A percentile compares a stretch with the other conserved stretches of the same genome.
These are phyloP conservation scores for Pulveroboletus sp. DNA, from an alignment of 768 basidiomycete genomes.

Conservation along the genomic window DNA sequence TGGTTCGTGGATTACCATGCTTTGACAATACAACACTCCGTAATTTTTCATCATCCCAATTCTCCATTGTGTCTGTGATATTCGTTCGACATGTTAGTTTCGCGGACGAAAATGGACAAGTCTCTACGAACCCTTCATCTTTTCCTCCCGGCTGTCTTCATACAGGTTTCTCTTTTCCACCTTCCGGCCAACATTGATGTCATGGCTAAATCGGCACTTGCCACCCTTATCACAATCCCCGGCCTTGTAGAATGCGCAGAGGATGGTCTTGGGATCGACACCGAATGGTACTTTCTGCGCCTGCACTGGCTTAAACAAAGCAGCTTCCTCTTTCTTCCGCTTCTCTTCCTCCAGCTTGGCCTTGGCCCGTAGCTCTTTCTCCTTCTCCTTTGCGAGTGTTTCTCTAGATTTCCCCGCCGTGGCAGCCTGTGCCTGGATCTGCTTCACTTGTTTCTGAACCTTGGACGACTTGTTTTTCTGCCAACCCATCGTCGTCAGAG, in stretches of 20 bases:
- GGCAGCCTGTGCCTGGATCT: conserved; percentile 74
- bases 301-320: conserved; percentile 75
- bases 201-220: conserved; percentile 98
- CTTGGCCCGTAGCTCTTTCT: conserved; percentile 73
- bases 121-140: conserved; percentile 55
- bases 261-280: conserved; percentile 91
- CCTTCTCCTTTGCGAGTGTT: conserved; percentile 78
- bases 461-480: conserved; percentile 95
- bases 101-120: neutral
- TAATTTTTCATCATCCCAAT: conserved; percentile 95
- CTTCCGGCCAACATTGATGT: conserved; percentile 83
- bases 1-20: conserved; percentile 85
- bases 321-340: conserved; percentile 79
- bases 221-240: conserved; percentile 90
- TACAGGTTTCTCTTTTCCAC: conserved; percentile 96
- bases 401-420: conserved; percentile 77
- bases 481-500: conserved; percentile 5
- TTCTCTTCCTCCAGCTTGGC: conserved; percentile 78
- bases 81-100: conserved; percentile 1
- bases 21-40: conserved; percentile 83
- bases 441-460: conserved; percentile 81
- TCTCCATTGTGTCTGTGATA: conserved; percentile 87
- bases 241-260: conserved; percentile 91
- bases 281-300: conserved; percentile 89
- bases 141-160: conserved; percentile 80